Percentiles rank a stretch among this genome's conserved stretches.
Evolutionary conservation across 1,284 basidiomycete genomes (phyloP).

Genomic region (Ceratobasidium papillatum): DNA sequence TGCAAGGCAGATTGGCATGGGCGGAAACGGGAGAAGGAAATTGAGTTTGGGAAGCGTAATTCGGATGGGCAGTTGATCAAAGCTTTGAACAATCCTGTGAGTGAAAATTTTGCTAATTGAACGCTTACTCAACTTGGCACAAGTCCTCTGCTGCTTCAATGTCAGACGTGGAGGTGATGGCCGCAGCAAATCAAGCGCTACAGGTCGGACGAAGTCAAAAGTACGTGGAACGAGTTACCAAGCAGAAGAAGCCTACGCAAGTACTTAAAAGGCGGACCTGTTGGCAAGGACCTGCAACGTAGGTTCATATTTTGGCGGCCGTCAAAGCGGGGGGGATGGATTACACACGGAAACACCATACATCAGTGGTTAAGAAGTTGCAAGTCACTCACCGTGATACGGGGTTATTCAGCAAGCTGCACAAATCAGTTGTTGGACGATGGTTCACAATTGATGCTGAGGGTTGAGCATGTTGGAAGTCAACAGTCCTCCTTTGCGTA

Average conservation of each 20-base stretch:
- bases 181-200: background rate
- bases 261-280: background rate
- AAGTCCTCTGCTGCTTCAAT: background rate
- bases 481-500: background rate
- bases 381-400: conserved; percentile 5
- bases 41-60: background rate
- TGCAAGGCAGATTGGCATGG: background rate
- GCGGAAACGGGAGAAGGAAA: background rate
- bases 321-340: background rate
- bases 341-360: background rate
- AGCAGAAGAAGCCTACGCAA: background rate
- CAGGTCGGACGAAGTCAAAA: background rate
- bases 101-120: background rate
- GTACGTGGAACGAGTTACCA: background rate
- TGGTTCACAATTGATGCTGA: background rate
- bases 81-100: background rate
- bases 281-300: background rate
- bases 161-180: background rate
- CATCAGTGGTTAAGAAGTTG: background rate
- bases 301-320: conserved; percentile 10
- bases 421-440: background rate
- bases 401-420: background rate
- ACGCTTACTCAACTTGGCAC: background rate
- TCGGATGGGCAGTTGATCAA: background rate
- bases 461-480: background rate